These are phyloP conservation scores for Niveomyces coronatus DNA, from an alignment of 2,329 filamentous ascomycete genomes.

Conservation along the genomic window DNA sequence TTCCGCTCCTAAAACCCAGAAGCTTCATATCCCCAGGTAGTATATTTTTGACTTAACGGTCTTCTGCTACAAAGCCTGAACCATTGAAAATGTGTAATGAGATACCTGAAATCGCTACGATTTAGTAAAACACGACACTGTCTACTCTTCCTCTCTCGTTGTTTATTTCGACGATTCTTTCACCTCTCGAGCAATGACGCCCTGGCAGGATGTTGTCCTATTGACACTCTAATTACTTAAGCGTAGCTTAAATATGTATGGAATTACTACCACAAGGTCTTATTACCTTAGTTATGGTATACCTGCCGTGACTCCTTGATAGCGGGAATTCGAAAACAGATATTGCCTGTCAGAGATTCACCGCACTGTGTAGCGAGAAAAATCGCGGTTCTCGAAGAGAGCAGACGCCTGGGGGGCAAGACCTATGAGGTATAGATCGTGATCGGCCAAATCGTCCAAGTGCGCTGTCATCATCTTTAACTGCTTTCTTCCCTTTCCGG, in stretches of 20 bases:
- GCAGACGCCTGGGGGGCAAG: too few relatives aligned
- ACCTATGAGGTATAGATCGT: too few relatives aligned
- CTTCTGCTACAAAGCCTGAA: too few relatives aligned
- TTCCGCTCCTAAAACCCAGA: too few relatives aligned
- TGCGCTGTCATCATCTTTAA: too few relatives aligned
- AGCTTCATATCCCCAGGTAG: too few relatives aligned
- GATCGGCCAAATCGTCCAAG: too few relatives aligned
- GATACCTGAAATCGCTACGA: too few relatives aligned
- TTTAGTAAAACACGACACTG: too few relatives aligned
- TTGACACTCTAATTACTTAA: background rate
- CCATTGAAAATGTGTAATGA: too few relatives aligned
- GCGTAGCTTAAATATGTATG: background rate
- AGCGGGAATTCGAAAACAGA: background rate
- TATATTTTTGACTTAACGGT: too few relatives aligned
- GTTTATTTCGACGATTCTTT: background rate
- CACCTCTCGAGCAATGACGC: background rate
- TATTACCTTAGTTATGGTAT: background rate
- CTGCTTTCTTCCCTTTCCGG: too few relatives aligned
- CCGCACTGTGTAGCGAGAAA: background rate
- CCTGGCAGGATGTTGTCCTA: background rate
- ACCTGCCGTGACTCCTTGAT: background rate
- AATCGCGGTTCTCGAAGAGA: background rate
- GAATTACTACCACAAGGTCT: background rate
- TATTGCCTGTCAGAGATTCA: background rate
- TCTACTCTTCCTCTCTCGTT: background rate